phyloP scores from a whole-genome alignment of 2,329 filamentous ascomycete species.

The Fusarium clavum region DNA sequence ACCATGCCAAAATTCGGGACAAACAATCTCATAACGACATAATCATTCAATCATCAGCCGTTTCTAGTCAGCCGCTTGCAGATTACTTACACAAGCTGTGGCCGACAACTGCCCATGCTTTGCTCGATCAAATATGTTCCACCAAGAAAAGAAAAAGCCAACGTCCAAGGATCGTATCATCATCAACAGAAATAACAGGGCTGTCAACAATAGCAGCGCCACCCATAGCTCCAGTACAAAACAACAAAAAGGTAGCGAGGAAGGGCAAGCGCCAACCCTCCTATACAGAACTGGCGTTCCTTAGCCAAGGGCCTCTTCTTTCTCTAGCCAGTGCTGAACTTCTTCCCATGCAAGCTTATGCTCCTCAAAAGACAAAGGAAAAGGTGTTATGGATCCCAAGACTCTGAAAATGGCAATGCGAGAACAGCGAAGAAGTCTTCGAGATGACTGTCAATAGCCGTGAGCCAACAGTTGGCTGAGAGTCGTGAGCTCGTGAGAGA shows the following conservation, averaged over 20 bases:
- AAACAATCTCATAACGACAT: slow-evolving; percentile 46
- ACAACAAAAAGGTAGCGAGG: slow-evolving; percentile 26
- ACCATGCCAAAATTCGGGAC: slow-evolving; percentile 24
- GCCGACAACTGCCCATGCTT: slow-evolving; percentile 40
- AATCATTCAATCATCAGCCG: slow-evolving; percentile 49
- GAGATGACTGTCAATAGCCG: slow-evolving; percentile 33
- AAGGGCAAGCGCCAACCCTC: slow-evolving; percentile 39
- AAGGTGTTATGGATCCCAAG: slow-evolving; percentile 8
- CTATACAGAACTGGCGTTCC: slow-evolving; percentile 23
- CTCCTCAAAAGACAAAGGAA: slow-evolving; percentile 40
- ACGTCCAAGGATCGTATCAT: slow-evolving; percentile 39
- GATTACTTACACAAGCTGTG: slow-evolving; percentile 45
- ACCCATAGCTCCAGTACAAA: slow-evolving; percentile 24
- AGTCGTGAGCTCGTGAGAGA: slow-evolving; percentile 52
- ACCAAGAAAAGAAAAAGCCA: slow-evolving; percentile 40
- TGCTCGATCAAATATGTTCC: slow-evolving; percentile 45
- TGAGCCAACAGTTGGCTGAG: slow-evolving; percentile 42
- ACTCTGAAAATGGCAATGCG: slow-evolving; percentile 23
- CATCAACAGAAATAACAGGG: slow-evolving; percentile 29
- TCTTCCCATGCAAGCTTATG: slow-evolving; percentile 40
- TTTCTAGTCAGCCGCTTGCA: slow-evolving; percentile 44
- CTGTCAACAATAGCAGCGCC: slow-evolving; percentile 24
- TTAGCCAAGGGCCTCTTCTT: slow-evolving; percentile 36
- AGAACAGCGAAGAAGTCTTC: slow-evolving; percentile 44
- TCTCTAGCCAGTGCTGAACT: slow-evolving; percentile 47